Percentiles rank a stretch among this genome's conserved stretches.
These are phyloP conservation scores for Symmetrospora coprosmae DNA, from an alignment of 768 basidiomycete genomes.

Conservation along the genomic window DNA sequence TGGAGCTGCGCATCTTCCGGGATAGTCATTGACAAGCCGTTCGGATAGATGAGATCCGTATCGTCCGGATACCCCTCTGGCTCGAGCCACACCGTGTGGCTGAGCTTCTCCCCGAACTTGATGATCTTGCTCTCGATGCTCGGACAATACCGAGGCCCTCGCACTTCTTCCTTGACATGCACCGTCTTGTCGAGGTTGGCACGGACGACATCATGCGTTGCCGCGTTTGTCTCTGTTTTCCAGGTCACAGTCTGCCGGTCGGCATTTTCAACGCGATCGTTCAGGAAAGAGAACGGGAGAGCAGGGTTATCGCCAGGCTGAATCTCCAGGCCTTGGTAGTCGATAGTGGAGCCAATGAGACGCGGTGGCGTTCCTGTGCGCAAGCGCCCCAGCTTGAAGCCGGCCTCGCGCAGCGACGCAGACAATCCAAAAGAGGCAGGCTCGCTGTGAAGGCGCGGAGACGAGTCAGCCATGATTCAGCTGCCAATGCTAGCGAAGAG, in stretches of 20 bases:
- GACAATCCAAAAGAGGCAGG: slow-evolving; percentile 51
- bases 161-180: slow-evolving; percentile 78
- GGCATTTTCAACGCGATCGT: background rate
- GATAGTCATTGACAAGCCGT: slow-evolving; percentile 73
- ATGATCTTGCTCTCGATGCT: slow-evolving; percentile 75
- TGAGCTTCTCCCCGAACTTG: slow-evolving; percentile 56
- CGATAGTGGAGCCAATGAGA: slow-evolving; percentile 54
- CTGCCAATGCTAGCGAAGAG: background rate
- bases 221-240: slow-evolving; percentile 46
- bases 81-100: slow-evolving; percentile 73
- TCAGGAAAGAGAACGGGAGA: slow-evolving; percentile 6
- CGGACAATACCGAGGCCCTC: slow-evolving; percentile 82
- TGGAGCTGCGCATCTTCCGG: slow-evolving; percentile 70
- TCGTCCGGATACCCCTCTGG: slow-evolving; percentile 84
- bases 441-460: slow-evolving; percentile 24
- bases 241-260: slow-evolving; percentile 10
- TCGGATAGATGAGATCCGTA: slow-evolving; percentile 75
- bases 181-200: slow-evolving; percentile 63
- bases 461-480: background rate
- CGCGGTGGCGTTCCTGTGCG: slow-evolving; percentile 74
- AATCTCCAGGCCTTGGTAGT: slow-evolving; percentile 48
- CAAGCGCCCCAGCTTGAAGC: slow-evolving; percentile 66
- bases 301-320: slow-evolving; percentile 38
- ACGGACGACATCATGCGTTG: slow-evolving; percentile 59
- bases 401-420: slow-evolving; percentile 55